Base-by-base conservation (phyloP, 192 early-diverging fungal species). In the Coemansia sp. region DNA sequence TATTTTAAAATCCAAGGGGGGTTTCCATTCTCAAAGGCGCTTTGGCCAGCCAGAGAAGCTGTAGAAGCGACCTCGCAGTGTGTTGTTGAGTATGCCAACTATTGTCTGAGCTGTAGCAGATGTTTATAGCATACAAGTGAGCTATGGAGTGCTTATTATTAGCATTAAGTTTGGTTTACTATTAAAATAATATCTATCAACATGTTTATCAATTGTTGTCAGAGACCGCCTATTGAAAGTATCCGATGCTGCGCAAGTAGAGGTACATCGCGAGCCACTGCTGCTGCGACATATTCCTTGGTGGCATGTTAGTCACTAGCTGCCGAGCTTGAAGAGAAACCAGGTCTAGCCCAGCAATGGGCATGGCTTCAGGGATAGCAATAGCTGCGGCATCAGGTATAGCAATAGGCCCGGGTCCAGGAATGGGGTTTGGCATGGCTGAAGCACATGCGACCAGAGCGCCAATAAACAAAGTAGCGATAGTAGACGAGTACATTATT, bases 221-320 rank as follows among this genome's bases (percentile, higher is more conserved):
- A 55, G 52, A 46, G 26, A 47, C 7, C 3, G 7, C 11, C 23
- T 40, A 57, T 4, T 23, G 23, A 19, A 71, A 59, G 32, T 71
- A 65, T 16, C 69, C 69, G 5, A 47, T 64, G 53, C 53, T 57
- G 37, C 57, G 44, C 26, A 71, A 53, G 13, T 65, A 71, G 5
- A 65, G 14, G 19, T 65, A 71, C 0, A 71, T 55, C 53, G 50
- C 37, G 3, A 59, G 5, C 69, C 69, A 71, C 26, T 65, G 62
- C 55, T 71, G 39, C 39, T 39, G 38, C 6, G 63, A 64, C 69
- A 64, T 43, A 14, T 61, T 69, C 30, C 32, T 43, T 28, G 69
- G 23, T 5, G 69, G 43, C 35, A 44, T 46, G 38, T 71, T 65
- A 17, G 69, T 71, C 35, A 71, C 63, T 23, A 71, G 62, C 60